phyloP scores from a whole-genome alignment of 345 rosid species.

The Pseudoturritis turrita region DNA sequence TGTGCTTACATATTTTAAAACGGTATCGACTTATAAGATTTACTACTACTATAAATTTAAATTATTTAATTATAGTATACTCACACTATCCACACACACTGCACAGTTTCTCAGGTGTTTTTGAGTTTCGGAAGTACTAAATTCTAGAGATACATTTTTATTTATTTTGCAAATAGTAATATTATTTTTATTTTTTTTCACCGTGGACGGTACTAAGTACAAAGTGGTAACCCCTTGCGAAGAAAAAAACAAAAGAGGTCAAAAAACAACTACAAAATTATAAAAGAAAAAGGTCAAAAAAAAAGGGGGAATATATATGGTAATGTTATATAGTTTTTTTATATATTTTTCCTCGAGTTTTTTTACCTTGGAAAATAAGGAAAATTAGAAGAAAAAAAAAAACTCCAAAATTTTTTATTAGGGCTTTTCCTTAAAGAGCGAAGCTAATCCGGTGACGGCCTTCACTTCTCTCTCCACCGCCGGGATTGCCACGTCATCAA shows the following conservation, averaged over 20 bases:
- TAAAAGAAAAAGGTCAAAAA: neutral
- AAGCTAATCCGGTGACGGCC: conserved; percentile 85
- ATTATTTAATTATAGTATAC: no score
- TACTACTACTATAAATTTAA: neutral
- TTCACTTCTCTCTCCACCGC: conserved; percentile 54
- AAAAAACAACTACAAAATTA: conserved; percentile 12
- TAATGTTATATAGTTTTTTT: conserved; percentile 24
- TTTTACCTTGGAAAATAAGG: conserved; percentile 24
- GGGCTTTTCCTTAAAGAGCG: conserved; percentile 65
- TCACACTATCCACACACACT: neutral
- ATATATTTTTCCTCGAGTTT: conserved; percentile 4
- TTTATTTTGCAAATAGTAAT: neutral
- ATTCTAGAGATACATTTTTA: conserved; percentile 8
- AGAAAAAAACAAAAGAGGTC: conserved; percentile 17
- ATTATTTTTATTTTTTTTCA: conserved; percentile 11
- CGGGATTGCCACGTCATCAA: conserved; percentile 40
- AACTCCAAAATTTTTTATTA: conserved; percentile 42
- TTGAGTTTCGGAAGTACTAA: conserved; percentile 14
- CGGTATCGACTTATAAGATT: neutral
- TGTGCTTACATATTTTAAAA: conserved; percentile 24
- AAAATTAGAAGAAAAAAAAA: neutral
- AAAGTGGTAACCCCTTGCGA: conserved; percentile 21
- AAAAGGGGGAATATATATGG: neutral
- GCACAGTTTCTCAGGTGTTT: conserved; percentile 35
- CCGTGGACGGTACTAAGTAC: conserved; percentile 28